Evolutionary conservation across 495 filamentous ascomycete genomes (phyloP).

Genomic region (Lasiosphaeria ovina): DNA sequence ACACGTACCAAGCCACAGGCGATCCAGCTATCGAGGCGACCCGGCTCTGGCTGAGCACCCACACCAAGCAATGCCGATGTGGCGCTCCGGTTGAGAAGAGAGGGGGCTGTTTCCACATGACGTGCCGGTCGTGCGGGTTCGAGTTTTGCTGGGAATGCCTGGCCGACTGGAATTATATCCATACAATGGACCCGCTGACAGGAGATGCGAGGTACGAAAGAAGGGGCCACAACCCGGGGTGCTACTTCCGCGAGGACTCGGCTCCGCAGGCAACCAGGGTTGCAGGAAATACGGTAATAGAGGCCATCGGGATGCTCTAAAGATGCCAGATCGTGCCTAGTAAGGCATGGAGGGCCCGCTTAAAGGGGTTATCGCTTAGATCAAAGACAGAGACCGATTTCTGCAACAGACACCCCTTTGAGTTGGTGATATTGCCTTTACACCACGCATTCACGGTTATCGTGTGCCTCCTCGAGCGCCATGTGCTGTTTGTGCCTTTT

Average conservation of each 20-base stretch:
- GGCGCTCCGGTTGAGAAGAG: constrained; percentile 13
- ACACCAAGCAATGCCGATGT: constrained; percentile 20
- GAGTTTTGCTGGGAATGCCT: constrained; percentile 28
- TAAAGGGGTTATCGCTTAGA: no score
- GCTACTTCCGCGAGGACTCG: not conserved
- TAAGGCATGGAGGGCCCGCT: no score
- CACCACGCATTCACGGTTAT: no score
- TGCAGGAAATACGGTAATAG: not conserved
- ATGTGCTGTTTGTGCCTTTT: no score
- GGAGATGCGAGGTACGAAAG: not conserved
- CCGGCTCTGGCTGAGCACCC: constrained; percentile 5
- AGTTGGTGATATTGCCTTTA: no score
- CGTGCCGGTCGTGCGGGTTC: constrained; percentile 14
- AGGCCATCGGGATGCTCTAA: not conserved
- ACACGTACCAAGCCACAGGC: constrained; percentile 2
- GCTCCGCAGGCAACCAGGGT: not conserved
- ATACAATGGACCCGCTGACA: not conserved
- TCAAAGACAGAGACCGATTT: no score
- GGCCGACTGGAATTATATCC: constrained; percentile 15
- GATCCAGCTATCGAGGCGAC: constrained; percentile 5
- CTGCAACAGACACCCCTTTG: no score
- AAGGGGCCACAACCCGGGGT: not conserved
- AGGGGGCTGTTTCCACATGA: constrained; percentile 24
- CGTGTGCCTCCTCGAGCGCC: no score
- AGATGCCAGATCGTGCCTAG: no score